These are phyloP conservation scores for Starmerella etchellsii DNA, from an alignment of 805 yeast genomes.

Conservation along the genomic window DNA sequence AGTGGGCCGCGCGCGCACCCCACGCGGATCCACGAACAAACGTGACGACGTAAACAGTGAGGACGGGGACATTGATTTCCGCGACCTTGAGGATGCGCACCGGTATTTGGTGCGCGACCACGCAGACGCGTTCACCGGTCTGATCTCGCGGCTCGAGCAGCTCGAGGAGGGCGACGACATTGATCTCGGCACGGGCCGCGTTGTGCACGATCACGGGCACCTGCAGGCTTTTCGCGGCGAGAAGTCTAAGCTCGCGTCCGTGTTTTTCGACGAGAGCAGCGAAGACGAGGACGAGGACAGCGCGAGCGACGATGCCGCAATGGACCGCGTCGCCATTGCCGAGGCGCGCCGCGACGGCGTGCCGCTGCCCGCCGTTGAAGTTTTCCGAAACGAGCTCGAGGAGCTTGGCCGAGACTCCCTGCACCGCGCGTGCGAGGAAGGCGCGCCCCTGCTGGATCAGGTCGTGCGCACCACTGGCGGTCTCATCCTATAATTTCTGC, in stretches of 20 bases:
- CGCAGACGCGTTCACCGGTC: constrained; percentile 1
- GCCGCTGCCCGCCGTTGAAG: neutral
- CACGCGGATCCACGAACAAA: too few relatives aligned
- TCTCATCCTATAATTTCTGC: too few relatives aligned
- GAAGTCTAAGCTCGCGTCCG: constrained; percentile 2
- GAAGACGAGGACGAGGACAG: constrained; percentile 4
- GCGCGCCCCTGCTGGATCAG: constrained; percentile 3
- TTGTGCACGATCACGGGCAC: constrained; percentile 17
- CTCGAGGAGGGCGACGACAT: constrained; percentile 19
- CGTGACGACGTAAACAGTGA: too few relatives aligned
- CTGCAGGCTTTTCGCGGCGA: constrained; percentile 10
- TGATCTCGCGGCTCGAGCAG: constrained; percentile 9
- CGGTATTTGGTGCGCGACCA: constrained; percentile 13
- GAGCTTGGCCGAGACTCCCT: constrained; percentile 3
- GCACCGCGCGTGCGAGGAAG: constrained; percentile 10
- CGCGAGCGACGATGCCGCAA: constrained; percentile 1
- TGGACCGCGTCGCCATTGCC: neutral
- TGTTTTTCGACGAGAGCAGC: neutral
- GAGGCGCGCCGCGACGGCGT: neutral
- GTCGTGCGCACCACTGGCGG: neutral
- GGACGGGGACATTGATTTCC: constrained; percentile 10
- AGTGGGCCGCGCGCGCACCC: too few relatives aligned
- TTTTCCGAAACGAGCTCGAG: neutral
- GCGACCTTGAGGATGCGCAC: constrained; percentile 15
- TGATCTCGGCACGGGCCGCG: constrained; percentile 14